Evolutionary conservation across 192 early-diverging fungal genomes (phyloP).

Genomic region (Coemansia pectinata): DNA sequence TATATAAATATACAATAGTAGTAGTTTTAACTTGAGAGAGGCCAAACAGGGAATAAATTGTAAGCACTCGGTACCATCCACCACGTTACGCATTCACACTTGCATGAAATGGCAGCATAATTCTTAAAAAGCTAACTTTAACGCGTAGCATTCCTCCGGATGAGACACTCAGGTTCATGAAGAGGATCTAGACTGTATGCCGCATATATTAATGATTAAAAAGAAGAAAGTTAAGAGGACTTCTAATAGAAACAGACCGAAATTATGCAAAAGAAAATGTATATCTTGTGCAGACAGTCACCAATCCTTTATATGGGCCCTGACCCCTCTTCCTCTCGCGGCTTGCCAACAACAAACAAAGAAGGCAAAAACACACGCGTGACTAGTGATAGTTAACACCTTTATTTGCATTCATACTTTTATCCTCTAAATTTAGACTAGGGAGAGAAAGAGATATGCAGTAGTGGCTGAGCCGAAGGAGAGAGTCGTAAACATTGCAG

Average conservation of each 20-base stretch:
- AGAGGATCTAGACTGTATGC: not conserved
- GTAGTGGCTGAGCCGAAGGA: not conserved
- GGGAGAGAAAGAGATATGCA: not conserved
- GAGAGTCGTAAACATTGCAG: not conserved
- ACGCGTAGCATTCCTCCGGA: not conserved
- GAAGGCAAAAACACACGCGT: not conserved
- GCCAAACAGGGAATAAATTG: not conserved
- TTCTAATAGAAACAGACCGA: no score
- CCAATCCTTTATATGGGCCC: not conserved
- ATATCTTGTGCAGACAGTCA: no score
- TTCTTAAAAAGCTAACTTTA: not conserved
- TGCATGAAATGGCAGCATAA: not conserved
- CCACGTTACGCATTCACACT: not conserved
- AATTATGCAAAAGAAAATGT: no score
- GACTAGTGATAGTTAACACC: not conserved
- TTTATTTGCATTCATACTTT: not conserved
- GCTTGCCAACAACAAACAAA: not conserved
- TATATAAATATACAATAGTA: not conserved
- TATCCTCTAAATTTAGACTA: not conserved
- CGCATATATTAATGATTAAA: no score
- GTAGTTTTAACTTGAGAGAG: not conserved
- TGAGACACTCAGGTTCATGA: not conserved
- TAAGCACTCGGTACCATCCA: no score
- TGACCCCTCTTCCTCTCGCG: not conserved
- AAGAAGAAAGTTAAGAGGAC: no score